Percentiles rank a stretch among this genome's conserved stretches.
Evolutionary conservation across 352 stramenopile genomes (phyloP).

Genomic region (Peronospora destructor): DNA sequence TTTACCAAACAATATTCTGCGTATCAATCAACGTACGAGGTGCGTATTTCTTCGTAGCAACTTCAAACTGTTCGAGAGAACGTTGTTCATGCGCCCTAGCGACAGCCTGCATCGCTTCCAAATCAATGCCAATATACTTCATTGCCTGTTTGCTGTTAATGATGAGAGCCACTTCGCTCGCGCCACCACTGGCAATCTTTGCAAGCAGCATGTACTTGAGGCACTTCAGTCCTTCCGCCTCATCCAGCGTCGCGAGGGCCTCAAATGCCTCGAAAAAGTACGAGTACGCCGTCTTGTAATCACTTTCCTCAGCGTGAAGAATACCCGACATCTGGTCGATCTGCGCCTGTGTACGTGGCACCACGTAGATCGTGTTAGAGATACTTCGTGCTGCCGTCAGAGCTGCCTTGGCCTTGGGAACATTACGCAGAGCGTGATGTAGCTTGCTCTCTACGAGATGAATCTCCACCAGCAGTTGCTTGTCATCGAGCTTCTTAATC

Average conservation of each 20-base stretch:
- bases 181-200: conserved; percentile 89
- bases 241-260: conserved; percentile 90
- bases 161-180: conserved; percentile 91
- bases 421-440: conserved; percentile 95
- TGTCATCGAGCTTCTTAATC: conserved; percentile 99
- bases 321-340: conserved; percentile 97
- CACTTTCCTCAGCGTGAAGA: conserved; percentile 95
- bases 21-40: conserved; percentile 34
- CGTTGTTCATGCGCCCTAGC: conserved; percentile 92
- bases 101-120: conserved; percentile 95
- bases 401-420: conserved; percentile 94
- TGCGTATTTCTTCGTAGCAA: conserved; percentile 85
- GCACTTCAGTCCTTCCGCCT: conserved; percentile 73
- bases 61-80: conserved; percentile 88
- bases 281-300: conserved; percentile 99
- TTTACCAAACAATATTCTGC: background rate
- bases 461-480: conserved; percentile 98
- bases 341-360: conserved; percentile 90
- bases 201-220: conserved; percentile 99
- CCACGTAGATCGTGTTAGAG: conserved; percentile 97
- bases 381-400: conserved; percentile 95
- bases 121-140: conserved; percentile 93
- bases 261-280: conserved; percentile 99
- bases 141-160: conserved; percentile 94
- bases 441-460: conserved; percentile 97